These are phyloP conservation scores for Cordyceps cicadae DNA, from an alignment of 2,329 filamentous ascomycete genomes.

Conservation along the genomic window DNA sequence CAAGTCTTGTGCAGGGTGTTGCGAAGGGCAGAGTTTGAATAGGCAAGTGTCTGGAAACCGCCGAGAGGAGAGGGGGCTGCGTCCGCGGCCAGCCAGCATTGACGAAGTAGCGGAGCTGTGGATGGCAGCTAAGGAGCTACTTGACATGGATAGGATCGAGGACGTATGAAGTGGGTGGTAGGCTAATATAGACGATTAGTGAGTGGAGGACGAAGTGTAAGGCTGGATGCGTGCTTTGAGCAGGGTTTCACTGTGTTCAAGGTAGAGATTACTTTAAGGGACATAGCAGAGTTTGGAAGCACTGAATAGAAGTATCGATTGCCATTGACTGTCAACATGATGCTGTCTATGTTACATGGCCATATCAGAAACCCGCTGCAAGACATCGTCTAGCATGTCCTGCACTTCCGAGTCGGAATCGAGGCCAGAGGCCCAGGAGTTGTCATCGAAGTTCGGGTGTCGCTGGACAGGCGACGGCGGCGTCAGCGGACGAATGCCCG, in stretches of 20 bases:
- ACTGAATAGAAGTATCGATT: neutral
- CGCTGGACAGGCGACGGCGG: neutral
- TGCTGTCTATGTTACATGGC: neutral
- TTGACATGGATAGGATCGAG: conserved; percentile 12
- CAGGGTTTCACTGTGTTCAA: neutral
- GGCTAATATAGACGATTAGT: neutral
- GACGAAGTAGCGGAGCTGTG: conserved; percentile 17
- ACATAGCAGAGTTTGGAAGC: neutral
- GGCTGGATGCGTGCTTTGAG: neutral
- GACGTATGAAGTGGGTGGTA: neutral
- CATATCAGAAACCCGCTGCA: neutral
- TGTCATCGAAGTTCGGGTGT: neutral
- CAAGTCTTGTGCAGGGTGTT: neutral
- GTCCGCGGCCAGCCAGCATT: conserved; percentile 1
- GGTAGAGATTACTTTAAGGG: neutral
- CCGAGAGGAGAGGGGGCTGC: neutral
- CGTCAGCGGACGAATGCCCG: conserved; percentile 1
- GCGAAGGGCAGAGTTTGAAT: conserved; percentile 2
- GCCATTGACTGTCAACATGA: neutral
- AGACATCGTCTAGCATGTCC: neutral
- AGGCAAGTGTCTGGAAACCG: neutral
- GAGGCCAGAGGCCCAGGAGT: neutral
- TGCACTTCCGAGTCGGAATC: neutral
- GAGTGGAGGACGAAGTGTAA: neutral
- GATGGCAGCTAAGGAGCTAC: conserved; percentile 19